Base-by-base conservation (phyloP, 768 basidiomycete species). In the Lactifluus volemus region DNA sequence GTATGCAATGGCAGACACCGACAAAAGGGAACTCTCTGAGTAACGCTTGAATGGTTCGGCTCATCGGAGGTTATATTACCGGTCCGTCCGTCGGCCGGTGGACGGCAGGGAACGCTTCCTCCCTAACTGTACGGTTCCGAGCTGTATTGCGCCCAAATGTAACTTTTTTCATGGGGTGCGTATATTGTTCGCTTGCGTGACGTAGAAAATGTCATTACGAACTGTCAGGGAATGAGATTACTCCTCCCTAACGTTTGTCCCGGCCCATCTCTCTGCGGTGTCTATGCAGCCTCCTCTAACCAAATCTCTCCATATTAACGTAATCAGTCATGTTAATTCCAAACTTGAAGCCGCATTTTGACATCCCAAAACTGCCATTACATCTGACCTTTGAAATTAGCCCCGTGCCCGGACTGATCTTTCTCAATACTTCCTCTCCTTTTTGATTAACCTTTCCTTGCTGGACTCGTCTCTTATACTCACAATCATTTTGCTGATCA, bases 381-480 rank as follows among this genome's bases (percentile, higher is more conserved):
- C 36, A 49, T 38, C 63, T 55, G 2, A 57, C 49, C 14, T 15
- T 62, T 5, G 55, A 57, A 47, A 45, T 64, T 8, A 63, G 55
- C 34, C 63, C 63, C 6, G 15, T 64, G 1, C 63, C 63, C 0
- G 63, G 62, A 21, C 29, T 30, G 15, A 63, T 64, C 8, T 64
- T 64, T 53, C 60, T 63, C 38, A 42, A 39, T 6, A 64, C 63
- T 15, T 57, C n/a, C 55, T 64, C 19, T 56, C 55, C 19, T 57
- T 62, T 47, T 47, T 54, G 51, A 53, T 64, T 44, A 49, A 64
- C 11, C 60, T 64, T 36, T 56, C 63, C 38, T 38, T 57, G 55
- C 55, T 64, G 9, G 63, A 64, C 42, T 38, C n/a, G 7, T 49
- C 55, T 55, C 60, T 62, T 29, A 36, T 64, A 49, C 10, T 57